Conservation (phyloP, 2,329 filamentous ascomycete species). For the Talaromyces atroroseus region DNA sequence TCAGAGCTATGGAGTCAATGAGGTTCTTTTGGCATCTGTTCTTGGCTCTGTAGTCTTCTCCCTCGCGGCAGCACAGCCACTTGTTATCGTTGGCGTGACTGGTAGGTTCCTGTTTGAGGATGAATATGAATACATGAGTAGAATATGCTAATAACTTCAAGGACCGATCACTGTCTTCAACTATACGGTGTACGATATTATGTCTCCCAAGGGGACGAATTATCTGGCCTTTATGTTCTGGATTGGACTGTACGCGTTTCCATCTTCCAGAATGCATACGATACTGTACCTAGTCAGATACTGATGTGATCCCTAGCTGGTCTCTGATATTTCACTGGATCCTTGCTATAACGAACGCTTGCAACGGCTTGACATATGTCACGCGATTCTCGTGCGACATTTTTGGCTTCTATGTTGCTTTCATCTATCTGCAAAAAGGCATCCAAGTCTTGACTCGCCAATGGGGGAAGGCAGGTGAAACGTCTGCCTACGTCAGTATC, state of each 20-base stretch:
- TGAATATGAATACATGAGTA: not conserved
- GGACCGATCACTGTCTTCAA: constrained; percentile 92
- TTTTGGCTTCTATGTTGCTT: constrained; percentile 89
- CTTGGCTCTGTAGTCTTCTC: constrained; percentile 77
- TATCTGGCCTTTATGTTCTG: constrained; percentile 89
- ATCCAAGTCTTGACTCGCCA: constrained; percentile 78
- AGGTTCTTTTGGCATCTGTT: constrained; percentile 81
- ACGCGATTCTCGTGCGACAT: constrained; percentile 90
- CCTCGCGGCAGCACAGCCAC: constrained; percentile 71
- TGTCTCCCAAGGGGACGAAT: constrained; percentile 67
- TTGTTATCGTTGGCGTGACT: constrained; percentile 88
- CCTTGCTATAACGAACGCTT: constrained; percentile 76
- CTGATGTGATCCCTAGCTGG: constrained; percentile 52
- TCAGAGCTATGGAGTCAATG: constrained; percentile 82
- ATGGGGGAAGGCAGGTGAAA: constrained; percentile 54
- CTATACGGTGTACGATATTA: constrained; percentile 89
- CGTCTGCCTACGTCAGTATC: constrained; percentile 70
- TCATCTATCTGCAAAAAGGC: constrained; percentile 86
- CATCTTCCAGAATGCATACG: not conserved
- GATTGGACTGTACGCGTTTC: constrained; percentile 62
- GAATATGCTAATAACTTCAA: constrained; percentile 23
- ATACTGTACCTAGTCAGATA: not conserved
- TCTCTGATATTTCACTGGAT: constrained; percentile 79
- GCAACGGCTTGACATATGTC: constrained; percentile 82
- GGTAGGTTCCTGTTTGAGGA: constrained; percentile 39